Percentiles rank a stretch among this genome's conserved stretches.
Conservation (phyloP, 768 basidiomycete species). For the Clitopilus hobsonii region DNA sequence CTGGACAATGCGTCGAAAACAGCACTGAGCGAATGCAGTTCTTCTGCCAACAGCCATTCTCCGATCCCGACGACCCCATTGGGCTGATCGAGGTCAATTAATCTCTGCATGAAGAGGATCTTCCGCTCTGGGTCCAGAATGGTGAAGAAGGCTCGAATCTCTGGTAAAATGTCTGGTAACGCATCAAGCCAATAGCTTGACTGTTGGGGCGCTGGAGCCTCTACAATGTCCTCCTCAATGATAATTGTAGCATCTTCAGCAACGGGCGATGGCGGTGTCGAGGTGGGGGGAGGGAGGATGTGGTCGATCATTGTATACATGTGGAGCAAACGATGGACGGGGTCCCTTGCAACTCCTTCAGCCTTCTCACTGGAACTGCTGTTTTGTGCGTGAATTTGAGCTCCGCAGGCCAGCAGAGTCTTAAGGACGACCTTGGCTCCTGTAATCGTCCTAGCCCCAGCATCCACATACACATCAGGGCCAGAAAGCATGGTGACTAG, state of each 20-base stretch:
- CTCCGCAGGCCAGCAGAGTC: conserved; percentile 50
- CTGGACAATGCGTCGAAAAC: conserved; percentile 31
- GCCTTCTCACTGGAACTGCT: not conserved
- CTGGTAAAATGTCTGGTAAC: conserved; percentile 51
- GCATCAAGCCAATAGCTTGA: conserved; percentile 47
- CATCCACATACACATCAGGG: conserved; percentile 24
- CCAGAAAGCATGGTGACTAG: conserved; percentile 38
- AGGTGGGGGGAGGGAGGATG: conserved; percentile 40
- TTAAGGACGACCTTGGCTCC: conserved; percentile 51
- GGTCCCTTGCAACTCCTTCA: conserved; percentile 34
- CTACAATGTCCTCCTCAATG: not conserved
- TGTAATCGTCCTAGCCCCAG: conserved; percentile 19
- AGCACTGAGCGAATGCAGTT: conserved; percentile 46
- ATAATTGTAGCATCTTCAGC: not conserved
- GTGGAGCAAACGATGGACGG: conserved; percentile 51
- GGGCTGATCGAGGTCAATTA: conserved; percentile 49
- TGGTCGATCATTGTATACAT: conserved; percentile 52
- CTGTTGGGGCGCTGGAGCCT: conserved; percentile 15
- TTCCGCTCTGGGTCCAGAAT: conserved; percentile 53
- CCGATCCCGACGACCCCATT: conserved; percentile 48
- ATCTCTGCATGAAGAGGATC: conserved; percentile 45
- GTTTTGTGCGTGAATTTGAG: not conserved
- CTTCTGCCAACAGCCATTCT: conserved; percentile 68
- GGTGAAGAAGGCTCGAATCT: conserved; percentile 52
- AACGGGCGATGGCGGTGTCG: conserved; percentile 1